Base-by-base conservation (phyloP, 176 grass and related monocot species). In the Tillandsia fasciculata region DNA sequence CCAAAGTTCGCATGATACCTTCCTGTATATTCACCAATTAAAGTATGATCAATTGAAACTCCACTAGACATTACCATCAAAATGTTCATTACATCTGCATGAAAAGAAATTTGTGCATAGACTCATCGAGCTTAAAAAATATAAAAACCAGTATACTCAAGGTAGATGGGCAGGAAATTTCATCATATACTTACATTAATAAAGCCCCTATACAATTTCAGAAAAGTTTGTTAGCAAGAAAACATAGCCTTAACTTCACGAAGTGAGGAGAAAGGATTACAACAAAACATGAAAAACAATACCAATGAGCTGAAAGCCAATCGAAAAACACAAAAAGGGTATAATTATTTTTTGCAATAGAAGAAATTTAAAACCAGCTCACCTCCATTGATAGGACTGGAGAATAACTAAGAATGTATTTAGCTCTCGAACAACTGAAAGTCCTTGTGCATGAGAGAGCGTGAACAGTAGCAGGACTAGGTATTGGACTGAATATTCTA, bases 381-480 rank as follows among this genome's bases (percentile, higher is more conserved):
- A 97, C 94, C 89, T 90, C 79, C 83, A 87, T 82, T 72, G 89
- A 78, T 64, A 97, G 73, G 75, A 78, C 67, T 66, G 94, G 84
- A 63, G 81, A 72, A 63, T 97, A 97, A 26, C 86, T 82, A 77
- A 97, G 79, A 66, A 90, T 64, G 52, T 18, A 85, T 77, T 79
- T 85, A 63, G 89, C 84, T 85, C 72, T 92, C 72, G 86, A 92
- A 81, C 74, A 92, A 76, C 77, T 90, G 67, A 90, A 92, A 68
- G 79, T 97, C 80, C 84, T 87, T 17, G 94, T 83, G 74, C 80
- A 61, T 72, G 94, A 87, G 68, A 97, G 76, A 61, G 65, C 79
- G 50, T 80, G 74, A 66, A 93, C 59, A 59, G 73, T 81, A 70
- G 81, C 74, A 61, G 66, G 82, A 77, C 74, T 67, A 29, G 87